Conservation (phyloP, 2,329 filamentous ascomycete species). For the Magnaporthiopsis poae region DNA sequence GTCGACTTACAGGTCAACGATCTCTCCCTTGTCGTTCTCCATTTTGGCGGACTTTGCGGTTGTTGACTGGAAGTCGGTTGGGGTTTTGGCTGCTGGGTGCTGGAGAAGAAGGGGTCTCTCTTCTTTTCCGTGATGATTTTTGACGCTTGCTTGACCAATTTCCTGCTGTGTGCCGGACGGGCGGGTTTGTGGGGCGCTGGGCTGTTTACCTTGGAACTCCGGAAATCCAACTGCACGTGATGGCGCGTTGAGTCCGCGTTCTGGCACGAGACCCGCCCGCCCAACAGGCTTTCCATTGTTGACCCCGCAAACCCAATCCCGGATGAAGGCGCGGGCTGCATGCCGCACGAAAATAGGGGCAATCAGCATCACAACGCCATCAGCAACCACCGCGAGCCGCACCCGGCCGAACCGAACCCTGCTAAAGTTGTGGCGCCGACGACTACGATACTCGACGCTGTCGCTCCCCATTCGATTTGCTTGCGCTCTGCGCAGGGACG, state of each 20-base stretch:
- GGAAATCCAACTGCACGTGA: not conserved
- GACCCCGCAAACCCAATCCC: not conserved
- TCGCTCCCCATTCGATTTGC: slow-evolving; percentile 21
- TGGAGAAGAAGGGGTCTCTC: not conserved
- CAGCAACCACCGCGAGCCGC: not conserved
- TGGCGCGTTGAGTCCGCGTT: not conserved
- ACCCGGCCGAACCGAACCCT: not conserved
- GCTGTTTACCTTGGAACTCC: not conserved
- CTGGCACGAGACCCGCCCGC: not conserved
- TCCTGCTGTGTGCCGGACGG: not conserved
- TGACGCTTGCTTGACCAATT: not conserved
- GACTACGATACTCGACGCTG: slow-evolving; percentile 18
- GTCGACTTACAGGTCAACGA: slow-evolving; percentile 85
- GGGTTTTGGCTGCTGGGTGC: not conserved
- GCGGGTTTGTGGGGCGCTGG: not conserved
- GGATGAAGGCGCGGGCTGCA: too few relatives aligned
- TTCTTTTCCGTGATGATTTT: not conserved
- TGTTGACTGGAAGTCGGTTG: slow-evolving; percentile 14
- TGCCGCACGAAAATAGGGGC: not conserved
- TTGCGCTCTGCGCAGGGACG: slow-evolving; percentile 38
- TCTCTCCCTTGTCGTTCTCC: slow-evolving; percentile 97
- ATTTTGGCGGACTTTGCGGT: slow-evolving; percentile 53
- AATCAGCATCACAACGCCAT: not conserved
- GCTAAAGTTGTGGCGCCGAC: not conserved
- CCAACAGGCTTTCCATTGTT: not conserved